Percentiles rank a stretch among this genome's conserved stretches.
These are phyloP conservation scores for Populus tomentosa DNA, from an alignment of 441 rosid species.

Conservation along the genomic window DNA sequence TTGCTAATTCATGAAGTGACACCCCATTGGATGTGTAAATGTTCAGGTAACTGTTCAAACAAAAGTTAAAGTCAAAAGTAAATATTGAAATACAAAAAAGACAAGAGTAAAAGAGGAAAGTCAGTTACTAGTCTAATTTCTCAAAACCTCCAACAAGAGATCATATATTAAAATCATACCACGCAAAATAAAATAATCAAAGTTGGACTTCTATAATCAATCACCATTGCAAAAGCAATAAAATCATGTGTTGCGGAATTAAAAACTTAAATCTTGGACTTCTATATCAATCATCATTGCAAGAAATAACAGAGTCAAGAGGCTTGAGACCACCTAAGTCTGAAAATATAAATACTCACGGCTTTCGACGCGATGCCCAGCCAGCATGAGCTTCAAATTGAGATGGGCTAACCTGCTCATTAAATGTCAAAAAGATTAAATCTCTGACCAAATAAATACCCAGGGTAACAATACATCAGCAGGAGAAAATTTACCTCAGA, in stretches of 20 bases:
- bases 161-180: neutral
- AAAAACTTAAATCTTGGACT: neutral
- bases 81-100: neutral
- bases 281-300: neutral
- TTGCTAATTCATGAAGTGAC: slow-evolving; percentile 84
- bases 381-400: slow-evolving; percentile 99
- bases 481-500: slow-evolving; percentile 47
- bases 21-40: slow-evolving; percentile 96
- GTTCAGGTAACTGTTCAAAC: slow-evolving; percentile 64
- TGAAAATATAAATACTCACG: slow-evolving; percentile 50
- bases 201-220: neutral
- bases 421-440: slow-evolving; percentile 21
- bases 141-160: neutral
- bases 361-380: slow-evolving; percentile 80
- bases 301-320: slow-evolving; percentile 5
- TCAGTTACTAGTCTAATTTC: neutral
- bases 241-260: neutral
- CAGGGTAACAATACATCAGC: slow-evolving; percentile 7
- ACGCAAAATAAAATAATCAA: neutral
- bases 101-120: neutral
- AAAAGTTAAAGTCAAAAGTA: slow-evolving; percentile 8
- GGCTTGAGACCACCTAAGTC: slow-evolving; percentile 3
- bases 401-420: slow-evolving; percentile 83
- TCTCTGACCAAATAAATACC: slow-evolving; percentile 1
- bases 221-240: neutral